phyloP scores from a whole-genome alignment of 2,329 filamentous ascomycete species.

The Ustilaginoidea virens region DNA sequence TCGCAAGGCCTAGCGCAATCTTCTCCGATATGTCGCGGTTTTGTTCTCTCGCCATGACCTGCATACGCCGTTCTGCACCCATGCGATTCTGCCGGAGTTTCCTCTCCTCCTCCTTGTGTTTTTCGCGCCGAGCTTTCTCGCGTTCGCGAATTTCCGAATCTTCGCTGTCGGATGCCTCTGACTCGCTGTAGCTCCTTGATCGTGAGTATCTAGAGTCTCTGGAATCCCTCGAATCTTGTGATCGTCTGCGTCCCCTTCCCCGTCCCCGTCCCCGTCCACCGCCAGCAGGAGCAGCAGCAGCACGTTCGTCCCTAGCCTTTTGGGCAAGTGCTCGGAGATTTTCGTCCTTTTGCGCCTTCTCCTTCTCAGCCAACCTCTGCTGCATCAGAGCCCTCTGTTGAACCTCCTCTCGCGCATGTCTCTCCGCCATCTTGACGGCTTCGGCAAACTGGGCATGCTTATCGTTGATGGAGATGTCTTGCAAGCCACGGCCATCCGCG shows the following conservation, averaged over 20 bases:
- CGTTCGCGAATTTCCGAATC: slow-evolving; percentile 60
- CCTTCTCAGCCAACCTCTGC: slow-evolving; percentile 88
- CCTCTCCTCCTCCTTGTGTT: slow-evolving; percentile 67
- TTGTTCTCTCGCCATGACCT: slow-evolving; percentile 88
- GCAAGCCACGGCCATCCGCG: slow-evolving; percentile 78
- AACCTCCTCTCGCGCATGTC: slow-evolving; percentile 90
- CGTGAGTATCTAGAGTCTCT: too few species aligned
- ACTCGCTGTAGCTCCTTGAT: slow-evolving; percentile 35
- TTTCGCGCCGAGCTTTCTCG: slow-evolving; percentile 62
- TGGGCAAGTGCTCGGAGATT: slow-evolving; percentile 76
- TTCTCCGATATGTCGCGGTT: slow-evolving; percentile 96
- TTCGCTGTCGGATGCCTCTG: slow-evolving; percentile 37
- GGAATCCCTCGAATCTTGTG: slow-evolving; percentile 23
- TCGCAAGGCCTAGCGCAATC: slow-evolving; percentile 84
- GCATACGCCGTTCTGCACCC: slow-evolving; percentile 81
- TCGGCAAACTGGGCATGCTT: slow-evolving; percentile 96
- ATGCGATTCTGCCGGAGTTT: slow-evolving; percentile 88
- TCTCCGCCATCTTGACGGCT: slow-evolving; percentile 82
- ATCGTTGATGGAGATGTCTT: slow-evolving; percentile 94
- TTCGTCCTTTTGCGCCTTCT: slow-evolving; percentile 88
- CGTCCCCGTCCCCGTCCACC: too few species aligned
- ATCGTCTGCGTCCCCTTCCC: slow-evolving; percentile 26
- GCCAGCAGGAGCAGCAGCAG: too few species aligned
- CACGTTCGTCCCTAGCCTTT: slow-evolving; percentile 75
- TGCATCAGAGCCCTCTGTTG: slow-evolving; percentile 89